These are phyloP conservation scores for Dactylis glomerata DNA, from an alignment of 176 grass and related monocot species.

Conservation along the genomic window DNA sequence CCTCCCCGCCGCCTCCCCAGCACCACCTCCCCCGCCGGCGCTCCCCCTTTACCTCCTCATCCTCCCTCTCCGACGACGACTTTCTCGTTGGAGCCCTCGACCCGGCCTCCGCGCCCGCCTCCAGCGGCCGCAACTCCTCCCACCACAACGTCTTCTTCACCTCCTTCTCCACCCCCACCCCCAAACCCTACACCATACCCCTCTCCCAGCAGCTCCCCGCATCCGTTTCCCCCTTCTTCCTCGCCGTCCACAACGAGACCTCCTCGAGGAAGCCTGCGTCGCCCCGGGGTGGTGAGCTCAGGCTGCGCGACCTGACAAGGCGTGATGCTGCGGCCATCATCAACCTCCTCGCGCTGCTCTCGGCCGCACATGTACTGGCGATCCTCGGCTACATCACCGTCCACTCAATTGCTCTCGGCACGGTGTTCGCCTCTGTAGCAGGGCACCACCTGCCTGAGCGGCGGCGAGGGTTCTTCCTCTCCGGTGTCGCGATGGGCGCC, in stretches of 20 bases:
- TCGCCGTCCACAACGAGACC: constrained; percentile 46
- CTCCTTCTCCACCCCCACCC: constrained; percentile 28
- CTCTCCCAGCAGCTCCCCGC: constrained; percentile 21
- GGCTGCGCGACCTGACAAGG: constrained; percentile 55
- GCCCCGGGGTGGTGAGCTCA: constrained; percentile 35
- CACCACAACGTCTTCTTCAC: constrained; percentile 35
- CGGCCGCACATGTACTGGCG: constrained; percentile 61
- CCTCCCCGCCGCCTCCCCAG: constrained; percentile 27
- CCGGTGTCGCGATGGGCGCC: constrained; percentile 38
- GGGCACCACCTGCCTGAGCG: constrained; percentile 45
- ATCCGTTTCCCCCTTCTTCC: constrained; percentile 51
- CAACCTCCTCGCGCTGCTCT: constrained; percentile 70
- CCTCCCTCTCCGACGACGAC: constrained; percentile 51
- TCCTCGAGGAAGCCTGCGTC: constrained; percentile 30
- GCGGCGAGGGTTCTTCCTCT: constrained; percentile 38
- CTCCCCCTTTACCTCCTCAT: constrained; percentile 48
- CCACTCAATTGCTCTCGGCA: constrained; percentile 62
- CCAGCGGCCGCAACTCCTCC: constrained; percentile 47
- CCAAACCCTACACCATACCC: constrained; percentile 45
- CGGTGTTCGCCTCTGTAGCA: constrained; percentile 55
- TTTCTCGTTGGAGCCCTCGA: constrained; percentile 42
- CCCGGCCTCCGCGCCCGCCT: constrained; percentile 34
- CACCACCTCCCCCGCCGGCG: constrained; percentile 49
- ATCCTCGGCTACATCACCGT: constrained; percentile 65
- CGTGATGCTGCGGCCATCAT: constrained; percentile 55